phyloP scores from a whole-genome alignment of 2,329 filamentous ascomycete species.

The Talaromyces islandicus region DNA sequence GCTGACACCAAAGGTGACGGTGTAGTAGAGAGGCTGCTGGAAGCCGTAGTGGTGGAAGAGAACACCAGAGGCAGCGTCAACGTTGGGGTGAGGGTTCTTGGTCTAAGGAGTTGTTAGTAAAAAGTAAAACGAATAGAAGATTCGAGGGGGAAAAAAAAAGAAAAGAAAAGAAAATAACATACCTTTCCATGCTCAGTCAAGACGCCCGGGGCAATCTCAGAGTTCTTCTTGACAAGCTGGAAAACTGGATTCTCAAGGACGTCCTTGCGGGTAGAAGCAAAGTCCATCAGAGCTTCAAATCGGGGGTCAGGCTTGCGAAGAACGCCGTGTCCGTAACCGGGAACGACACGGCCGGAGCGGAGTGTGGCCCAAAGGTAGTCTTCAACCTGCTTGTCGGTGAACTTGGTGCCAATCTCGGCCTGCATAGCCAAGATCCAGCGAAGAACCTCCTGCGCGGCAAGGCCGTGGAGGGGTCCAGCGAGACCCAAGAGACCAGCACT shows the following conservation, averaged over 20 bases:
- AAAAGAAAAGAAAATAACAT: slow-evolving; percentile 12
- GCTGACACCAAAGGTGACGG: slow-evolving; percentile 62
- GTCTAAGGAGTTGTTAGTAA: slow-evolving; percentile 45
- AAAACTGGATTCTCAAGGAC: slow-evolving; percentile 86
- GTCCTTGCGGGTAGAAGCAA: slow-evolving; percentile 75
- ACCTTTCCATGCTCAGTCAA: slow-evolving; percentile 89
- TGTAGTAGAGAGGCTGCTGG: slow-evolving; percentile 94
- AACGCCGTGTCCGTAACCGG: slow-evolving; percentile 92
- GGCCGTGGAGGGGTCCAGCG: slow-evolving; percentile 85
- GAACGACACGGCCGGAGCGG: slow-evolving; percentile 88
- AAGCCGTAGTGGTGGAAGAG: slow-evolving; percentile 98
- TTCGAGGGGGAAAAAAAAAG: not conserved
- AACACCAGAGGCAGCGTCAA: slow-evolving; percentile 87
- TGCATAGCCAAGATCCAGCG: slow-evolving; percentile 98
- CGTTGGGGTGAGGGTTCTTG: slow-evolving; percentile 96
- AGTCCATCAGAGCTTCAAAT: slow-evolving; percentile 95
- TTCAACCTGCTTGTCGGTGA: slow-evolving; percentile 74
- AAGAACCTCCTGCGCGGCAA: slow-evolving; percentile 94
- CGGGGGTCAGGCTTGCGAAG: slow-evolving; percentile 94
- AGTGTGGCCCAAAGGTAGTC: slow-evolving; percentile 90
- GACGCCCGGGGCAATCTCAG: slow-evolving; percentile 81
- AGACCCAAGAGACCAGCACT: slow-evolving; percentile 92
- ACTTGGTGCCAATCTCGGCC: slow-evolving; percentile 69
- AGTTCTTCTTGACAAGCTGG: slow-evolving; percentile 89
- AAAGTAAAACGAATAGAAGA: not conserved